Evolutionary conservation across 352 stramenopile genomes (phyloP).

Genomic region (Globisporangium ultimum): DNA sequence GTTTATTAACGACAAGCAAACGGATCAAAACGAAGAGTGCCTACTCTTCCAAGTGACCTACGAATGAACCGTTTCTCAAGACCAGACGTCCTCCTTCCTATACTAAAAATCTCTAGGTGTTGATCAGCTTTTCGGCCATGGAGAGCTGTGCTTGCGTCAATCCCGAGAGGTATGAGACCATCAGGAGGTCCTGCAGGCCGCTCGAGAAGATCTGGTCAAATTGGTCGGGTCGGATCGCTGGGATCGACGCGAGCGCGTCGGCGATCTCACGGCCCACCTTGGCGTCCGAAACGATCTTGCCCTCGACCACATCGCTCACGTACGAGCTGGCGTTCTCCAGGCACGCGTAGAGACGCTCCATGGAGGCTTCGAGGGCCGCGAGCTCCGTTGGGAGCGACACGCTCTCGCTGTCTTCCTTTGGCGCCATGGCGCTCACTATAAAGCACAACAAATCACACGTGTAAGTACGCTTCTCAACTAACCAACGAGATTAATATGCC

Average conservation of each 20-base stretch:
- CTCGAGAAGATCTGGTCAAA: slow-evolving; percentile 97
- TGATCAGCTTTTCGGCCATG: slow-evolving; percentile 98
- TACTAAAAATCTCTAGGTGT: slow-evolving; percentile 47
- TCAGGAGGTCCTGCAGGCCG: slow-evolving; percentile 97
- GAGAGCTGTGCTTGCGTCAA: slow-evolving; percentile 96
- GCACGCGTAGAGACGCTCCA: slow-evolving; percentile 89
- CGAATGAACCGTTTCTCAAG: slow-evolving; percentile 18
- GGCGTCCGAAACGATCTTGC: slow-evolving; percentile 68
- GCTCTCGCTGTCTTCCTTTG: slow-evolving; percentile 33
- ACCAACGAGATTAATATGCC: not conserved
- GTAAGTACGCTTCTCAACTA: slow-evolving; percentile 4
- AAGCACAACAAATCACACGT: slow-evolving; percentile 1
- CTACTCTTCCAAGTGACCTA: slow-evolving; percentile 86
- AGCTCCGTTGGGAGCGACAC: slow-evolving; percentile 71
- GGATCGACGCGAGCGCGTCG: slow-evolving; percentile 92
- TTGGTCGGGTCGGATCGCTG: slow-evolving; percentile 90
- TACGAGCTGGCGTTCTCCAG: slow-evolving; percentile 89
- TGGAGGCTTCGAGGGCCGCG: slow-evolving; percentile 66
- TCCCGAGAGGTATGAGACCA: slow-evolving; percentile 97
- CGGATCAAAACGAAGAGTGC: slow-evolving; percentile 92
- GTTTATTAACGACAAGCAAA: slow-evolving; percentile 91
- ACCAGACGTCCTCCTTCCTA: not conserved
- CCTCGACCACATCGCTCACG: slow-evolving; percentile 89
- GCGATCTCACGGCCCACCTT: slow-evolving; percentile 93
- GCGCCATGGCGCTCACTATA: slow-evolving; percentile 71